Percentiles rank a stretch among this genome's conserved stretches.
Evolutionary conservation across 2,329 filamentous ascomycete species (phyloP).

Genomic region (Alternaria brassicicola): DNA sequence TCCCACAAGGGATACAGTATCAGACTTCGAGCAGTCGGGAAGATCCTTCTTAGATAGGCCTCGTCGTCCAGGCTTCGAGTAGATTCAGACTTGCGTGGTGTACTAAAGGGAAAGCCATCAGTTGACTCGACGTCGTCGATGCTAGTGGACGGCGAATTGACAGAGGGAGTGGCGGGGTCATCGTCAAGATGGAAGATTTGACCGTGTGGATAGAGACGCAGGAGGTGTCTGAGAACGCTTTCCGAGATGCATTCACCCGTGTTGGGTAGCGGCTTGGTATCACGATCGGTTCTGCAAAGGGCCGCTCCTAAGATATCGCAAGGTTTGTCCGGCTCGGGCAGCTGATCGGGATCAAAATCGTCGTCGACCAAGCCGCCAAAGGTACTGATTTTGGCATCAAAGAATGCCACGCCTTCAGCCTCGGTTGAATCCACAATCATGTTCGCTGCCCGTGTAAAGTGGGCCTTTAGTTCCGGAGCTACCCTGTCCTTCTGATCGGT

Average conservation of each 20-base stretch:
- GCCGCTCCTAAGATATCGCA: conserved; percentile 41
- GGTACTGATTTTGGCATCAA: conserved; percentile 48
- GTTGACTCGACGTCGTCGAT: conserved; percentile 22
- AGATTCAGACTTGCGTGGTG: conserved; percentile 39
- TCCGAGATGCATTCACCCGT: conserved; percentile 38
- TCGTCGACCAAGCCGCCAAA: conserved; percentile 48
- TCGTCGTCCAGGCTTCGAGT: conserved; percentile 43
- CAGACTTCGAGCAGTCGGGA: conserved; percentile 47
- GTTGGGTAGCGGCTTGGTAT: conserved; percentile 12
- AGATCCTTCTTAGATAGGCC: conserved; percentile 38
- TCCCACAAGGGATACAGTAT: conserved; percentile 51
- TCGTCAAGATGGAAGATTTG: conserved; percentile 49
- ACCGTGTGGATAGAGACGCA: conserved; percentile 44
- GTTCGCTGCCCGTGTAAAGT: conserved; percentile 46
- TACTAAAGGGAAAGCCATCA: conserved; percentile 31
- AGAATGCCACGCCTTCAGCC: conserved; percentile 47
- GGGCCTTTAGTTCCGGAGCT: conserved; percentile 41
- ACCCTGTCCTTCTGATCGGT: conserved; percentile 29
- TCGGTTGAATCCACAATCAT: conserved; percentile 50
- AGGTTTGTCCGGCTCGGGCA: conserved; percentile 42
- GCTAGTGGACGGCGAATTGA: conserved; percentile 26
- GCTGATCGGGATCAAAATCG: conserved; percentile 39
- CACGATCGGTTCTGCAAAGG: conserved; percentile 25
- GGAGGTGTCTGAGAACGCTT: conserved; percentile 40
- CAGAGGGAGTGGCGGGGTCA: conserved; percentile 20